phyloP scores from a whole-genome alignment of 495 filamentous ascomycete genomes.

The Aspergillus baeticus region DNA sequence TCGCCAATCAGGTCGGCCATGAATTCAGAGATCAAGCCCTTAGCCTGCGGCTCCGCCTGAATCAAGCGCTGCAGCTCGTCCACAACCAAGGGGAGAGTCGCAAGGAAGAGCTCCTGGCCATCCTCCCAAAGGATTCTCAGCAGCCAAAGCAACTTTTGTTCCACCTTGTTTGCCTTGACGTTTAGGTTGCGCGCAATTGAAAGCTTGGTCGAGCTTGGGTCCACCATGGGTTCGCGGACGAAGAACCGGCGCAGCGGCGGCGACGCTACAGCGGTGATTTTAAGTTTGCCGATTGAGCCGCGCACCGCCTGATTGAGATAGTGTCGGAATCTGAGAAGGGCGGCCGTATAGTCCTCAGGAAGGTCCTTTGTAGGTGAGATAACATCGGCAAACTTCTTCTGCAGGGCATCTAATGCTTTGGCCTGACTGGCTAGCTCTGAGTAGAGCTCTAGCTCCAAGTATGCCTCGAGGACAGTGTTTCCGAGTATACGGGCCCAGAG shows the following conservation, averaged over 20 bases:
- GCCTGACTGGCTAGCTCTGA: slow-evolving; percentile 32
- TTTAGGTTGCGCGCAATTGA: background rate
- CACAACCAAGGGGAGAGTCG: slow-evolving; percentile 31
- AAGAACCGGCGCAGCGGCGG: slow-evolving; percentile 36
- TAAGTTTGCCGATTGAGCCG: slow-evolving; percentile 23
- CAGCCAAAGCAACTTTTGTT: slow-evolving; percentile 34
- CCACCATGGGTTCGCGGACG: slow-evolving; percentile 15
- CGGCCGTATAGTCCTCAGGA: slow-evolving; percentile 32
- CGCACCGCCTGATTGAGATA: slow-evolving; percentile 27
- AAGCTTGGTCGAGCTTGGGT: slow-evolving; percentile 10
- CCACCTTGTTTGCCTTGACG: background rate
- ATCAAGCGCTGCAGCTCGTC: slow-evolving; percentile 51
- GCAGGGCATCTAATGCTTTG: slow-evolving; percentile 21
- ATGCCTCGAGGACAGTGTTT: slow-evolving; percentile 24
- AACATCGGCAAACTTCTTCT: slow-evolving; percentile 24
- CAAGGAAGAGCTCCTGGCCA: slow-evolving; percentile 15
- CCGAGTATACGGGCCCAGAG: slow-evolving; percentile 36
- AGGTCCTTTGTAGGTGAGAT: slow-evolving; percentile 30
- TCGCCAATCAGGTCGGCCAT: slow-evolving; percentile 37
- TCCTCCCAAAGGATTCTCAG: slow-evolving; percentile 23
- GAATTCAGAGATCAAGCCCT: slow-evolving; percentile 35
- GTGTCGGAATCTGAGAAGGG: slow-evolving; percentile 34
- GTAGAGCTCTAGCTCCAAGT: slow-evolving; percentile 6
- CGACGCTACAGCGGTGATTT: slow-evolving; percentile 22
- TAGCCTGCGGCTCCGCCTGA: slow-evolving; percentile 30